A percentile compares a stretch with the other conserved stretches of the same genome.
phyloP scores from a whole-genome alignment of 2,329 filamentous ascomycete species.

The Paracorniculantispora psalliotae region DNA sequence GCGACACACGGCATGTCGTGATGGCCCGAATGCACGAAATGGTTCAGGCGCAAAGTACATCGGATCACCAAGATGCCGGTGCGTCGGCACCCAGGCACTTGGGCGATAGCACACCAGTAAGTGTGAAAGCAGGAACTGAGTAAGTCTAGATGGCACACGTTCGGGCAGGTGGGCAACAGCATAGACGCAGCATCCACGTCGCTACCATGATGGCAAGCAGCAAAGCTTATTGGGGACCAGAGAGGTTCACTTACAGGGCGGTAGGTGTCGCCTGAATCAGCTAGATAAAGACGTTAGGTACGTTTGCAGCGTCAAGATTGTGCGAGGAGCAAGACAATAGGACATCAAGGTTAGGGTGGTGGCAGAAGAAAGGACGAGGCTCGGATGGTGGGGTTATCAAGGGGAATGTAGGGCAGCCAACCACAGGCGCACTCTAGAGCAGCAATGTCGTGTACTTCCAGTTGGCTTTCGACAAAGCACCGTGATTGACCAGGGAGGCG shows the following conservation, averaged over 20 bases:
- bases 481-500: background rate
- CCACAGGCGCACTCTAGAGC: background rate
- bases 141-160: background rate
- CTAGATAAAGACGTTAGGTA: slow-evolving; percentile 44
- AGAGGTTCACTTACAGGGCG: slow-evolving; percentile 47
- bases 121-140: background rate
- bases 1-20: background rate
- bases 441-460: background rate
- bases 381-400: slow-evolving; percentile 8
- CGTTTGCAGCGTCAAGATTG: background rate
- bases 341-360: slow-evolving; percentile 16
- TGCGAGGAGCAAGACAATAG: slow-evolving; percentile 16
- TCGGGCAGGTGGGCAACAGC: background rate
- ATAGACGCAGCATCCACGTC: background rate
- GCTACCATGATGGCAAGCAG: background rate
- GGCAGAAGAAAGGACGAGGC: slow-evolving; percentile 17
- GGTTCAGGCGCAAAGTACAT: background rate
- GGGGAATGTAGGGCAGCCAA: slow-evolving; percentile 1
- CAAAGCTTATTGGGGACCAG: slow-evolving; percentile 7
- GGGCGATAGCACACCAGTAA: background rate
- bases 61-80: background rate
- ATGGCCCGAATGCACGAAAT: background rate
- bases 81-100: background rate
- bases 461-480: background rate
- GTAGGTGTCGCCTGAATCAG: slow-evolving; percentile 57